Conservation (phyloP, 768 basidiomycete species). For the Panus rudis region DNA sequence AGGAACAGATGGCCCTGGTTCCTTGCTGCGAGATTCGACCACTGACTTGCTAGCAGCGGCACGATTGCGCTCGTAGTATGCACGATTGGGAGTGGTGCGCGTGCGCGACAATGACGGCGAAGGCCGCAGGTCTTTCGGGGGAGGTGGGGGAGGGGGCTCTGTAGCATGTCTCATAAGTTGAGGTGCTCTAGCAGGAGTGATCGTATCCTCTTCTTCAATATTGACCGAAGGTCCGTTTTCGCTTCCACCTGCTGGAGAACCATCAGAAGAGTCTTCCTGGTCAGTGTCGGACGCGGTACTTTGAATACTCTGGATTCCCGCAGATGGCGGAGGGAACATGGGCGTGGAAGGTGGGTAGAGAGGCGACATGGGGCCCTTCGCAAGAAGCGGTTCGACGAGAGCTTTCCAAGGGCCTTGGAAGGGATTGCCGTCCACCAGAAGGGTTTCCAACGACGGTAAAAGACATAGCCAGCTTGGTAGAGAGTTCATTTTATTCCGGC, state of each 20-base stretch:
- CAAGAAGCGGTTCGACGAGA: slow-evolving; percentile 77
- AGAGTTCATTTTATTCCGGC: slow-evolving; percentile 80
- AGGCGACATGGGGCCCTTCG: slow-evolving; percentile 53
- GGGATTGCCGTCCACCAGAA: slow-evolving; percentile 93
- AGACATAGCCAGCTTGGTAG: slow-evolving; percentile 95
- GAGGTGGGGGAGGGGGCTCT: slow-evolving; percentile 34
- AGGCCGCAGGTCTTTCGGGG: slow-evolving; percentile 8
- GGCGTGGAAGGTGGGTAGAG: slow-evolving; percentile 63
- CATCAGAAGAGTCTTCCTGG: slow-evolving; percentile 50
- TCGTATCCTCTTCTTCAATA: slow-evolving; percentile 67
- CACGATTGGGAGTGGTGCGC: slow-evolving; percentile 61
- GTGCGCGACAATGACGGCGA: slow-evolving; percentile 55
- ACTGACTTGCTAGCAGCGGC: slow-evolving; percentile 16
- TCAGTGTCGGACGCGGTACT: slow-evolving; percentile 39
- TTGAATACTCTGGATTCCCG: slow-evolving; percentile 38
- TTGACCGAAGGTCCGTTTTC: neutral
- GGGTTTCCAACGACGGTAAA: slow-evolving; percentile 73
- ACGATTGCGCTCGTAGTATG: slow-evolving; percentile 26
- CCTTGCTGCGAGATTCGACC: slow-evolving; percentile 2
- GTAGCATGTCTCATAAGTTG: slow-evolving; percentile 46
- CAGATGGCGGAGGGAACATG: slow-evolving; percentile 44
- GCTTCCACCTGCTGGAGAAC: too few relatives aligned
- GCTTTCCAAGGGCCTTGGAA: slow-evolving; percentile 93
- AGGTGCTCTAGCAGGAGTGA: slow-evolving; percentile 55
- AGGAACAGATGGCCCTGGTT: neutral